These are phyloP conservation scores for Zanthoxylum bungeanum DNA, from an alignment of 345 rosid genomes.

Conservation along the genomic window DNA sequence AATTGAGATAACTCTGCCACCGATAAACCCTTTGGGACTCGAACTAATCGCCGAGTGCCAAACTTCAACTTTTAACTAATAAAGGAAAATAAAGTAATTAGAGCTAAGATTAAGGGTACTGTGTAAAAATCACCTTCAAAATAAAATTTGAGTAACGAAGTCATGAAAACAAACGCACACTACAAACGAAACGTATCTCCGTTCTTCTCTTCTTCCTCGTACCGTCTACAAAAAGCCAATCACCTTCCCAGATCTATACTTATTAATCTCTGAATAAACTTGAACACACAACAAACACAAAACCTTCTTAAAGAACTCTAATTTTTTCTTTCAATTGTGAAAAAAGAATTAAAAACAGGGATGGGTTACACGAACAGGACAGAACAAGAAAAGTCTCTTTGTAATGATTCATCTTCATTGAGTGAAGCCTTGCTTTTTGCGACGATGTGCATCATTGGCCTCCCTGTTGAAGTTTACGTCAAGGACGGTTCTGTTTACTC, in stretches of 20 bases:
- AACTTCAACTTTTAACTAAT: no score
- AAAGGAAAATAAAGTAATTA: neutral
- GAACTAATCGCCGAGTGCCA: no score
- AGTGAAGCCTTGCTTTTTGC: slow-evolving; percentile 63
- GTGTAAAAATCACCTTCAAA: no score
- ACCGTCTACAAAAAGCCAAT: neutral
- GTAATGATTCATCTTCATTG: slow-evolving; percentile 26
- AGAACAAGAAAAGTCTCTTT: slow-evolving; percentile 23
- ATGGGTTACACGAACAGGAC: slow-evolving; percentile 50
- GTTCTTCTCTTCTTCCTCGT: neutral
- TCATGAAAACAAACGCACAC: slow-evolving; percentile 2
- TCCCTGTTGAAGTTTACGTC: slow-evolving; percentile 76
- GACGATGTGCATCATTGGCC: slow-evolving; percentile 68
- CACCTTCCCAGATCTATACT: slow-evolving; percentile 15
- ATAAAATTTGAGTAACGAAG: neutral
- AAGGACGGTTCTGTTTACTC: slow-evolving; percentile 79
- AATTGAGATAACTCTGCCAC: no score
- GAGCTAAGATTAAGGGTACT: neutral
- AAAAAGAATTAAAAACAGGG: neutral
- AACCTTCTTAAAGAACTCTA: slow-evolving; percentile 14
- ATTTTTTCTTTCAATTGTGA: neutral
- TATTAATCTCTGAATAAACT: neutral
- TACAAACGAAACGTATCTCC: neutral
- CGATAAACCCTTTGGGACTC: no score
- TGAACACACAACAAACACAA: neutral